Conservation (phyloP, 2,329 filamentous ascomycete species). For the Hirsutella rhossiliensis region DNA sequence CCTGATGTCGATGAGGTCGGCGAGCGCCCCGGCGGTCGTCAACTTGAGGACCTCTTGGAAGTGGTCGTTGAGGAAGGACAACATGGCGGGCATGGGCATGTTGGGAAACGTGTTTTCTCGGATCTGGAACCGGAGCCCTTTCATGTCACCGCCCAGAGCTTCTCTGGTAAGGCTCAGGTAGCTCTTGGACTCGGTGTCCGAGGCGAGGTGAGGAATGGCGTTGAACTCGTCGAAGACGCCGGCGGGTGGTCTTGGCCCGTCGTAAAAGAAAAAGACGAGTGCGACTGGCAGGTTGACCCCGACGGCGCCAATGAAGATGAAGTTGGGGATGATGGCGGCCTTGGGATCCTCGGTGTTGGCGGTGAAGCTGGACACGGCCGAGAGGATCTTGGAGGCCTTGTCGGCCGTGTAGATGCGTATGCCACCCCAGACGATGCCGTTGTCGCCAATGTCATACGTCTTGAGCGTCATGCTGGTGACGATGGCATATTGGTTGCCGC, state of each 20-base stretch:
- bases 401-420: slow-evolving; percentile 20
- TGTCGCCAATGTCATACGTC: slow-evolving; percentile 25
- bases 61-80: slow-evolving; percentile 8
- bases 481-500: slow-evolving; percentile 44
- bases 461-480: slow-evolving; percentile 31
- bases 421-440: slow-evolving; percentile 30
- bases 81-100: slow-evolving; percentile 10
- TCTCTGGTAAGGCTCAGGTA: slow-evolving; percentile 27
- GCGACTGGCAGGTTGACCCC: slow-evolving; percentile 27
- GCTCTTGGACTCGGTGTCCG: slow-evolving; percentile 32
- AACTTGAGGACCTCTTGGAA: background rate
- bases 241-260: slow-evolving; percentile 38
- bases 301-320: slow-evolving; percentile 18
- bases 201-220: slow-evolving; percentile 26
- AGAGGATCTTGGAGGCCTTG: slow-evolving; percentile 24
- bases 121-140: slow-evolving; percentile 8
- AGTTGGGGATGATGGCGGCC: slow-evolving; percentile 47
- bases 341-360: slow-evolving; percentile 46
- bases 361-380: slow-evolving; percentile 41
- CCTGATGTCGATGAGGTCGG: slow-evolving; percentile 4
- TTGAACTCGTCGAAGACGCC: slow-evolving; percentile 46
- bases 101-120: slow-evolving; percentile 11
- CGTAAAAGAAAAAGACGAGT: slow-evolving; percentile 52
- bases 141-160: slow-evolving; percentile 4
- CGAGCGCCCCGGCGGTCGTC: background rate